Base-by-base conservation (phyloP, 176 grass and related monocot genomes). In the Oryza rufipogon region DNA sequence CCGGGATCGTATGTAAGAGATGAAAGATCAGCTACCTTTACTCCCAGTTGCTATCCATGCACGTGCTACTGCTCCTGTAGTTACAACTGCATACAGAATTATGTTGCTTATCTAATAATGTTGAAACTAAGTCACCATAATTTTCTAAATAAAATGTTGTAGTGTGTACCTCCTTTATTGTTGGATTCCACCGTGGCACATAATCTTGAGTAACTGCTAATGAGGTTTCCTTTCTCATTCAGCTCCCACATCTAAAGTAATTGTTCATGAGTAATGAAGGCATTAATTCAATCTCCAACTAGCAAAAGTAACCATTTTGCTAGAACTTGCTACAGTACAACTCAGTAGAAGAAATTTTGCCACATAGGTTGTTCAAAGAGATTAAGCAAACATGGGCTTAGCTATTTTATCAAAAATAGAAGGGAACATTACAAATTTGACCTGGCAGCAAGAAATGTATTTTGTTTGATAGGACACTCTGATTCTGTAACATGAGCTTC, bases 11-110 rank as follows among this genome's bases (percentile, higher is more conserved):
- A 7, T 58, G 16, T 58, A 58, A 8, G 16, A 44, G 68, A 77
- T 61, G 73, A 58, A 84, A 25, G 32, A 72, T 91, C 51, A 82
- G 83, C 71, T 28, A 97, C 95, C 92, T 84, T 82, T 90, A 88
- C 76, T 93, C 70, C 95, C 92, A 15, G 95, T 94, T 49, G 90
- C 95, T 80, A 94, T 64, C 92, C 95, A 97, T 73, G 95, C 86
- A 42, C 80, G 85, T 25, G 79, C 75, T 83, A 90, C 90, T 46
- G 26, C 75, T 83, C 92, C 90, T 34, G 42, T 81, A 67, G 23
- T 66, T 88, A 46, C 81, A 54, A 65, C 87, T 94, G 82, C 64
- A 91, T 80, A 74, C 71, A 73, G 23, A 84, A 34, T 66, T 83
- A 33, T 75, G 15, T 25, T 75, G 33, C 76, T 9, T 65, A 12